phyloP scores from a whole-genome alignment of 2,329 filamentous ascomycete species.

The Aspergillus piperis region DNA sequence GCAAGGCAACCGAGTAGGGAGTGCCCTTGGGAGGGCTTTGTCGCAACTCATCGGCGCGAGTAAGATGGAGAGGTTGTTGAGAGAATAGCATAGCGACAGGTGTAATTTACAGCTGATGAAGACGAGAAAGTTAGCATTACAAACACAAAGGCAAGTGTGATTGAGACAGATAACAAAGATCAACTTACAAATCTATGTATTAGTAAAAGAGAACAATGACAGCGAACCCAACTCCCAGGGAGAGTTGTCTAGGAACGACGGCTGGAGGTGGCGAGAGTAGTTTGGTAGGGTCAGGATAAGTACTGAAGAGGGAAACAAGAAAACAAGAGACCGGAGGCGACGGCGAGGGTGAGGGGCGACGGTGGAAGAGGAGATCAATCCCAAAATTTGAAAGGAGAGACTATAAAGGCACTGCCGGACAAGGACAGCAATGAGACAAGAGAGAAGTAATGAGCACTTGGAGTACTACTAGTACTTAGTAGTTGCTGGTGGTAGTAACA shows the following conservation, averaged over 20 bases:
- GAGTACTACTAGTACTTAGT: not conserved
- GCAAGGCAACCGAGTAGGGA: slow-evolving; percentile 76
- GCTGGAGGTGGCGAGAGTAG: too few species aligned
- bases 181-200: too few species aligned
- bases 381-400: slow-evolving; percentile 3
- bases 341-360: not conserved
- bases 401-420: not conserved
- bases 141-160: too few species aligned
- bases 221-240: too few species aligned
- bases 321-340: too few species aligned
- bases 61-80: slow-evolving; percentile 35
- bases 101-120: not conserved
- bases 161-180: not conserved
- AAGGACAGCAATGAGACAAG: not conserved
- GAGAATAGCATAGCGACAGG: slow-evolving; percentile 40
- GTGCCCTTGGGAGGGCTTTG: slow-evolving; percentile 69
- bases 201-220: not conserved
- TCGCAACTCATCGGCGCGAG: slow-evolving; percentile 54
- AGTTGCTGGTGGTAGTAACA: not conserved
- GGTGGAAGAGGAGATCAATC: not conserved
- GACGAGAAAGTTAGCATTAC: not conserved
- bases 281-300: too few species aligned
- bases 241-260: too few species aligned
- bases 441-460: too few species aligned
- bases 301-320: too few species aligned